Evolutionary conservation across 169 alveolate species (phyloP), one percentile per base, ranked within the genome.

Genomic region (Plasmodium yoelii): DNA sequence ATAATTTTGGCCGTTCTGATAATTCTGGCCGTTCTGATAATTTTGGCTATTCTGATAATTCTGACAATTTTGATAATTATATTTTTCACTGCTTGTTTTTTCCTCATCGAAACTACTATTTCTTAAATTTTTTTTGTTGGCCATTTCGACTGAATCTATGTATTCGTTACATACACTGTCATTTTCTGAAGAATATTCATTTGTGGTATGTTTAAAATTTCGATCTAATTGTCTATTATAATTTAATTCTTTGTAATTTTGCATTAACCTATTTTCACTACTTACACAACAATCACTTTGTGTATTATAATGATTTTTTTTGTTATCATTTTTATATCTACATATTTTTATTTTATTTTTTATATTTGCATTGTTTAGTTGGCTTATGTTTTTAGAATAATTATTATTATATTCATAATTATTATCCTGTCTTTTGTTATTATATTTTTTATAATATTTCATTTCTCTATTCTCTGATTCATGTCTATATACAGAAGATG

Each of bases 141-240:
- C 18, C 57, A 49, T 22, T 19, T 39, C 44, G 34, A 18, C 34
- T 63, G 39, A 24, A 49, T 18, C 39, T 19, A 8, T 26, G 8
- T 22, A 69, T n/a, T 22, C 34, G 46, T 53, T 47, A 56, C 9
- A 15, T 28, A 56, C 5, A 34, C 7, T 55, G n/a, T 39, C 47
- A 46, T 75, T 74, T 55, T 39, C 68, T 47, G 67, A 61, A 47
- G 10, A 18, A 10, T 47, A 4, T 34, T 18, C 88, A 49, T 46
- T 53, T 28, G 88, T 26, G 51, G 2, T 34, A 19, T 55, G 8
- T 12, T 67, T 44, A 10, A 22, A 75, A 63, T 63, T 44, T 60
- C 18, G 51, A 28, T 56, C 7, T 28, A 47, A 13, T 13, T 44
- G 61, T 18, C 28, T 42, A 39, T 63, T 24, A 18, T 69, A 51